Conservation (phyloP, 108 stramenopile genomes). For the Discostella pseudostelligera region DNA sequence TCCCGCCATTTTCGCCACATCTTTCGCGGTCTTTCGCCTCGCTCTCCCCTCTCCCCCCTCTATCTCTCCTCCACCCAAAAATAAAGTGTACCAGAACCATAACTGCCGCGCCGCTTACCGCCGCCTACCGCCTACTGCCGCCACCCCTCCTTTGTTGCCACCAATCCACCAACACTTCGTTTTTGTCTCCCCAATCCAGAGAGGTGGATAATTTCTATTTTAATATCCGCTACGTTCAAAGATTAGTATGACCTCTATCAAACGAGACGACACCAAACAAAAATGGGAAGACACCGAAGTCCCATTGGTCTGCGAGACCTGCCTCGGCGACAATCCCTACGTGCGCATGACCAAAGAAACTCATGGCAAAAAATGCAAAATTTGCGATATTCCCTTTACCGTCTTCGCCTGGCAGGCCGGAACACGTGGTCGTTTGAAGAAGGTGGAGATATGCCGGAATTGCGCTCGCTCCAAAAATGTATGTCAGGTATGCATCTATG, state of each 20-base stretch:
- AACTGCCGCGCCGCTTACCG: no score
- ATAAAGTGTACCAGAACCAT: no score
- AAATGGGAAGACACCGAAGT: slow-evolving; percentile 96
- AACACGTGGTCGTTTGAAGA: slow-evolving; percentile 90
- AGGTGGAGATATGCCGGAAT: slow-evolving; percentile 94
- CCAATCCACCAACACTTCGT: no score
- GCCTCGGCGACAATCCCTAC: slow-evolving; percentile 98
- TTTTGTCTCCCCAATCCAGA: no score
- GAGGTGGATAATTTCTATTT: no score
- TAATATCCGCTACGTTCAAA: no score
- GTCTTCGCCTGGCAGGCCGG: slow-evolving; percentile 99
- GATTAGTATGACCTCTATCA: slow-evolving; percentile 64
- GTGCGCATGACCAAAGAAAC: slow-evolving; percentile 97
- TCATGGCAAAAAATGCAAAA: slow-evolving; percentile 94
- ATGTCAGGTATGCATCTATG: slow-evolving; percentile 98
- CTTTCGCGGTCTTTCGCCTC: no score
- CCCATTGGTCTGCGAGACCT: slow-evolving; percentile 98
- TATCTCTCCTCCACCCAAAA: no score
- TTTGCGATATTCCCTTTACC: slow-evolving; percentile 94
- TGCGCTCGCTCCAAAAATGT: slow-evolving; percentile 97
- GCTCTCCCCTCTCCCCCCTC: no score
- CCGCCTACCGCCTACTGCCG: no score
- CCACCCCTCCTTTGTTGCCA: no score
- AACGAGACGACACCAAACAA: slow-evolving; percentile 86
- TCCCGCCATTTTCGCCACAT: no score